phyloP scores from a whole-genome alignment of 148 eudicot species.

The Chenopodium suecicum region DNA sequence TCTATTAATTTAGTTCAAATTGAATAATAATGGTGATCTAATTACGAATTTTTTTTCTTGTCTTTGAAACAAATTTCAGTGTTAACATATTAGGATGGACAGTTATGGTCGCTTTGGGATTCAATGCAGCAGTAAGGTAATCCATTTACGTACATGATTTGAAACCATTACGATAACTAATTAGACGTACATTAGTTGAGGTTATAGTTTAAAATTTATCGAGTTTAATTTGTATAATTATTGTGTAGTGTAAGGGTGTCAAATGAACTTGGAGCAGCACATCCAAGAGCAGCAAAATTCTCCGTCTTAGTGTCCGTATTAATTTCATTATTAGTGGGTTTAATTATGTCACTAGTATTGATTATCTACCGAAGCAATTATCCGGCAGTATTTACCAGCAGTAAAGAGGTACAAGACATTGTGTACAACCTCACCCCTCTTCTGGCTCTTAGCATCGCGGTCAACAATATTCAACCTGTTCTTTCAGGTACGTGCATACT shows the following conservation, averaged over 20 bases:
- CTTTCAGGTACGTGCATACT: constrained; percentile 37
- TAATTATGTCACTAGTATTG: constrained; percentile 31
- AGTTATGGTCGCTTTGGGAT: constrained; percentile 36
- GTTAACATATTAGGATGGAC: constrained; percentile 56
- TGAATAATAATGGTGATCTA: too few species aligned
- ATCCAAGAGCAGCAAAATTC: constrained; percentile 45
- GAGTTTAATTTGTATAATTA: background rate
- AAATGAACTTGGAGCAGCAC: constrained; percentile 53
- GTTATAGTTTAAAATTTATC: background rate
- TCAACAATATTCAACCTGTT: constrained; percentile 44
- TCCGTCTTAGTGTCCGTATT: constrained; percentile 37
- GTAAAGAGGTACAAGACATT: constrained; percentile 31
- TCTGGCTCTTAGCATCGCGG: constrained; percentile 36
- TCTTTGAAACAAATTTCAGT: constrained; percentile 32
- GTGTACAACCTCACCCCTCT: constrained; percentile 48
- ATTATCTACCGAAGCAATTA: constrained; percentile 29
- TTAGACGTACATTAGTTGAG: too few species aligned
- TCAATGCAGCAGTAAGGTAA: constrained; percentile 59
- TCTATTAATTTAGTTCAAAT: too few species aligned
- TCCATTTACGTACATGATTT: too few species aligned
- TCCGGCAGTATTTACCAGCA: constrained; percentile 36
- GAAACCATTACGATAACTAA: too few species aligned
- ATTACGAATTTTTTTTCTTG: too few species aligned
- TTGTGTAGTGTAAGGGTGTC: constrained; percentile 54
- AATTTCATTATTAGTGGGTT: constrained; percentile 31